phyloP scores from a whole-genome alignment of 345 rosid species.

The Lepidium aucheri region DNA sequence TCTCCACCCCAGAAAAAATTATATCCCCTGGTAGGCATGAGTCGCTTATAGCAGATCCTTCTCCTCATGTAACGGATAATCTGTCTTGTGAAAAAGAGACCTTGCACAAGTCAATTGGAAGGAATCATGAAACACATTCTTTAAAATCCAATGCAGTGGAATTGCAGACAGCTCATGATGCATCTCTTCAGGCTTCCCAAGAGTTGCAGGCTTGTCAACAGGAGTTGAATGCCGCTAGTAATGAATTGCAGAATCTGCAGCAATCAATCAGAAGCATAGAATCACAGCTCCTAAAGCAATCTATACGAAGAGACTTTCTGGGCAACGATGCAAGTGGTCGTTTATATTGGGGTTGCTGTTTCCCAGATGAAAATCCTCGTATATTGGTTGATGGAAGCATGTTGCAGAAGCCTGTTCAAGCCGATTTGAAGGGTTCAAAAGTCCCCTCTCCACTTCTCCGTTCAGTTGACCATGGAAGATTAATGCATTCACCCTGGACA shows the following conservation, averaged over 20 bases:
- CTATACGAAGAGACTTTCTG: conserved; percentile 71
- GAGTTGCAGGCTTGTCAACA: conserved; percentile 46
- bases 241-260: conserved; percentile 49
- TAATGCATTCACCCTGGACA: conserved; percentile 42
- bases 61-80: conserved; percentile 27
- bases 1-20: conserved; percentile 26
- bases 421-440: conserved; percentile 40
- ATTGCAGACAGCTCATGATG: conserved; percentile 23
- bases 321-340: conserved; percentile 82
- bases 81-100: conserved; percentile 27
- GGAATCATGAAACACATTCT: conserved; percentile 24
- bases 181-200: conserved; percentile 32
- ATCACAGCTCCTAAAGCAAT: conserved; percentile 50
- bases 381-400: conserved; percentile 74
- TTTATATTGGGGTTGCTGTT: conserved; percentile 72
- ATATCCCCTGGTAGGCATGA: conserved; percentile 28
- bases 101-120: conserved; percentile 26
- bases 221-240: conserved; percentile 50
- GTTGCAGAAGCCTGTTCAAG: conserved; percentile 31
- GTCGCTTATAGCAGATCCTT: conserved; percentile 31
- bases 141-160: conserved; percentile 25
- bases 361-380: conserved; percentile 39
- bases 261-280: conserved; percentile 49
- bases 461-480: conserved; percentile 31
- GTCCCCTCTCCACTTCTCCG: conserved; percentile 46